phyloP scores from a whole-genome alignment of 2,329 filamentous ascomycete genomes.

The Stagonosporopsis vannaccii region DNA sequence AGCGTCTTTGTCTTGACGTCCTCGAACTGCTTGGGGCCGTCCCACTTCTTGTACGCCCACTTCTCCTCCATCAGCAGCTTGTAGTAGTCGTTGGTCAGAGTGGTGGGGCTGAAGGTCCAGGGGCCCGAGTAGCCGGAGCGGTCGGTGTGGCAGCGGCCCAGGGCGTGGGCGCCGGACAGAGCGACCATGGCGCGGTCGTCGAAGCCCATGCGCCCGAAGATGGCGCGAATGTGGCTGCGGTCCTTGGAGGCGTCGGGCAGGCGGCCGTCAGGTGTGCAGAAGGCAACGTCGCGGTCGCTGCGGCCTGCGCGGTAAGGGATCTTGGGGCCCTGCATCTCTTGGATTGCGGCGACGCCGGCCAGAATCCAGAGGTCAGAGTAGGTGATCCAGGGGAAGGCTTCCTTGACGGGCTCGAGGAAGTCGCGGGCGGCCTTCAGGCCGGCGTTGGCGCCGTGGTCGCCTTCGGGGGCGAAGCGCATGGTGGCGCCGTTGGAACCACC shows the following conservation, averaged over 20 bases:
- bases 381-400: conserved; percentile 90
- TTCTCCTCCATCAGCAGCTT: conserved; percentile 87
- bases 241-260: conserved; percentile 82
- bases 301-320: conserved; percentile 92
- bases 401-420: conserved; percentile 92
- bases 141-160: conserved; percentile 85
- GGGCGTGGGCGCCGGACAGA: conserved; percentile 82
- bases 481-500: conserved; percentile 96
- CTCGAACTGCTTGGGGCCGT: conserved; percentile 88
- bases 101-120: conserved; percentile 78
- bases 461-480: conserved; percentile 93
- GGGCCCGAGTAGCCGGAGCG: conserved; percentile 88
- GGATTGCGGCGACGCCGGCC: conserved; percentile 81
- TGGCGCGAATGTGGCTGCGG: conserved; percentile 79
- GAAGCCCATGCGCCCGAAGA: conserved; percentile 98
- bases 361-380: conserved; percentile 99
- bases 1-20: conserved; percentile 85
- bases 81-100: conserved; percentile 95
- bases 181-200: conserved; percentile 97
- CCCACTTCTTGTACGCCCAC: conserved; percentile 97
- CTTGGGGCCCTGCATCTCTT: conserved; percentile 91
- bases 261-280: conserved; percentile 93
- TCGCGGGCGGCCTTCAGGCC: conserved; percentile 85
- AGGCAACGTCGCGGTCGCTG: conserved; percentile 76
- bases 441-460: conserved; percentile 91